Conservation (phyloP, 148 eudicot species). For the Oxyria digyna region DNA sequence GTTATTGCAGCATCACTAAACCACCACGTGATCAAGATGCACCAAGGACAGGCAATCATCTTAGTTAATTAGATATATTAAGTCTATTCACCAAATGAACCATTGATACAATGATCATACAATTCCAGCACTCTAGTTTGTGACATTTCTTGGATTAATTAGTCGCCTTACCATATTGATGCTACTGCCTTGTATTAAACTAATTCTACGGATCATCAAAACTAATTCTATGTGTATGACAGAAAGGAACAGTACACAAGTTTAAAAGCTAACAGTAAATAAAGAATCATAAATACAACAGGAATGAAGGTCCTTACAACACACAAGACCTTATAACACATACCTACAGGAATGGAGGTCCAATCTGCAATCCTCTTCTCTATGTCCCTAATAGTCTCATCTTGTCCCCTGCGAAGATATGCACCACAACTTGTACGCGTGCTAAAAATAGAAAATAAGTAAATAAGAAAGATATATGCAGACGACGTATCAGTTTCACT, state of each 20-base stretch:
- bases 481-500: neutral
- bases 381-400: constrained; percentile 46
- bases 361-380: constrained; percentile 94
- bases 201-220: neutral
- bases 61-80: neutral
- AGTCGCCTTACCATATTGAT: neutral
- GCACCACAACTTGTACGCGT: constrained; percentile 93
- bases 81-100: neutral
- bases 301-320: too few species aligned
- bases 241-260: neutral
- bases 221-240: neutral
- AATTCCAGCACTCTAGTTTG: neutral
- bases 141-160: neutral
- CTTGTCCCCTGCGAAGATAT: constrained; percentile 73
- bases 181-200: neutral
- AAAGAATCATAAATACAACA: too few species aligned
- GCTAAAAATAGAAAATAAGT: constrained; percentile 23
- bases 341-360: constrained; percentile 81
- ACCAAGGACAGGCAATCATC: neutral
- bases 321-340: constrained; percentile 6
- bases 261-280: too few species aligned
- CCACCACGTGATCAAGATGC: neutral
- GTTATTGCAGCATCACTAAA: neutral
- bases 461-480: neutral
- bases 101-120: too few species aligned